A percentile compares a stretch with the other conserved stretches of the same genome.
Conservation (phyloP, 163 green algal species). For the Smithsoniella earleae region DNA sequence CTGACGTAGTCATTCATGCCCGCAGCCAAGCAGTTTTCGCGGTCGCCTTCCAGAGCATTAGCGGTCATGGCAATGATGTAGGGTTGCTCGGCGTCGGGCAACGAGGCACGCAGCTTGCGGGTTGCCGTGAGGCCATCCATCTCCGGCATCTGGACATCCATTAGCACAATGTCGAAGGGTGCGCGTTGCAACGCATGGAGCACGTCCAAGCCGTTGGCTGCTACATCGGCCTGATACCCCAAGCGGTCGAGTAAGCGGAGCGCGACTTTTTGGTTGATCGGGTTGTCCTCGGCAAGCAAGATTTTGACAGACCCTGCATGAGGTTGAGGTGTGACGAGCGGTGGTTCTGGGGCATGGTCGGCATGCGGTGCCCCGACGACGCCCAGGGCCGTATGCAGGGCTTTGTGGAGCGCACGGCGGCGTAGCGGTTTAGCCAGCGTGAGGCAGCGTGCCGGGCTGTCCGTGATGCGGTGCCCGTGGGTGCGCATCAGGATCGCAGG, state of each 20-base stretch:
- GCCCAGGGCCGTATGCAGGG: no score
- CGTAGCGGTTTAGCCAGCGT: no score
- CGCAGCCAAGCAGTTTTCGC: constrained; percentile 42
- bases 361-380: no score
- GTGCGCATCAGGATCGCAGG: no score
- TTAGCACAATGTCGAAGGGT: constrained; percentile 46
- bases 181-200: no score
- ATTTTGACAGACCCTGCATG: constrained; percentile 50
- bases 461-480: no score
- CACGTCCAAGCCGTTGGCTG: constrained; percentile 48
- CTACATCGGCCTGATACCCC: constrained; percentile 39
- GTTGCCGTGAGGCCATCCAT: constrained; percentile 55
- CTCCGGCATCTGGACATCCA: constrained; percentile 58
- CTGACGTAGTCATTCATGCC: constrained; percentile 53
- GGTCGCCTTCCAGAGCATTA: constrained; percentile 49
- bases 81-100: constrained; percentile 39
- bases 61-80: constrained; percentile 52
- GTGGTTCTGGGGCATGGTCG: no score
- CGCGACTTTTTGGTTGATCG: constrained; percentile 50
- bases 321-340: neutral
- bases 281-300: constrained; percentile 63
- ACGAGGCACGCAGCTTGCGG: constrained; percentile 40
- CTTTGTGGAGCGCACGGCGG: no score
- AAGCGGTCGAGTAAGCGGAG: no score
- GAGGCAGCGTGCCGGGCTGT: no score